Evolutionary conservation across 805 yeast species (phyloP).

Genomic region (Vanderwaltozyma tropicalis): DNA sequence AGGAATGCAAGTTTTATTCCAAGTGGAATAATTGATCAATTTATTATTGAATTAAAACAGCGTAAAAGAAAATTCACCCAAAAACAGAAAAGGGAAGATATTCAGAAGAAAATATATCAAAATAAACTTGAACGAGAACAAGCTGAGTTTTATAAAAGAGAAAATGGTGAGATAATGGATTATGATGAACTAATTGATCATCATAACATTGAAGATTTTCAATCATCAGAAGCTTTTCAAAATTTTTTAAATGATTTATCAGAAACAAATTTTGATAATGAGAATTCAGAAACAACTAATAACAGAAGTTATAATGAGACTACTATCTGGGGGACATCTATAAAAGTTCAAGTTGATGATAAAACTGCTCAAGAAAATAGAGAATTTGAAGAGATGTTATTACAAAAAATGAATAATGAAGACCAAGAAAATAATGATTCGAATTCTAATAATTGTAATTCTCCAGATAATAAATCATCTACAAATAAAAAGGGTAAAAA

Average conservation of each 20-base stretch:
- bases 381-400: conserved; percentile 41
- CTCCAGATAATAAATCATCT: background rate
- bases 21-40: conserved; percentile 35
- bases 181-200: background rate
- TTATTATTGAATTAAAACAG: conserved; percentile 45
- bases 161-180: conserved; percentile 36
- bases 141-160: conserved; percentile 48
- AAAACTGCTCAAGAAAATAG: conserved; percentile 34
- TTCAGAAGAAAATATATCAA: conserved; percentile 45
- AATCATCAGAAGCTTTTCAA: background rate
- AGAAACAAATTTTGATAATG: background rate
- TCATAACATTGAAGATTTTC: background rate
- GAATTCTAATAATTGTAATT: background rate
- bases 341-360: conserved; percentile 24
- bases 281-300: background rate
- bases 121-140: conserved; percentile 48
- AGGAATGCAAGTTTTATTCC: conserved; percentile 34
- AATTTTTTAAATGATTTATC: background rate
- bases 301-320: conserved; percentile 27
- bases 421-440: conserved; percentile 3
- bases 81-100: conserved; percentile 51
- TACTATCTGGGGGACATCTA: conserved; percentile 70
- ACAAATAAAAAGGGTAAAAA: conserved; percentile 13
- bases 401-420: conserved; percentile 39
- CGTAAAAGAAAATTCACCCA: conserved; percentile 42